Conservation (phyloP, 2,329 filamentous ascomycete genomes). For the Fusarium sp. region DNA sequence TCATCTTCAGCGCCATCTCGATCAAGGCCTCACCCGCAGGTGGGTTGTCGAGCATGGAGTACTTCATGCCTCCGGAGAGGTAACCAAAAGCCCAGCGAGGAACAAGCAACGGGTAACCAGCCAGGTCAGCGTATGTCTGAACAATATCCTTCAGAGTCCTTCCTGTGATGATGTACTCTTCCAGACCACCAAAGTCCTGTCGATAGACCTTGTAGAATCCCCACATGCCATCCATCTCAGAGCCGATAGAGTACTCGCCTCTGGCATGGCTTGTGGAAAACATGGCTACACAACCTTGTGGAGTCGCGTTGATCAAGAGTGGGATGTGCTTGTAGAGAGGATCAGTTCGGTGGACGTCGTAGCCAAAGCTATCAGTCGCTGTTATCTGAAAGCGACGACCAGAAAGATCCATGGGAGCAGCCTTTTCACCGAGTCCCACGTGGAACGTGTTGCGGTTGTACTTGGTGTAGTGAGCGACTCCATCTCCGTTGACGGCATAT, state of each 20-base stretch:
- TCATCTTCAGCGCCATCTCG: slow-evolving; percentile 69
- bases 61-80: slow-evolving; percentile 71
- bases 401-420: slow-evolving; percentile 77
- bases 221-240: slow-evolving; percentile 81
- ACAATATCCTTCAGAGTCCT: slow-evolving; percentile 74
- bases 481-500: slow-evolving; percentile 70
- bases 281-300: slow-evolving; percentile 71
- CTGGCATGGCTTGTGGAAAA: slow-evolving; percentile 75
- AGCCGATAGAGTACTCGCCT: slow-evolving; percentile 73
- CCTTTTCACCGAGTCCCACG: slow-evolving; percentile 77
- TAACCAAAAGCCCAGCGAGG: slow-evolving; percentile 80
- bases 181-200: slow-evolving; percentile 76
- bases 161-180: slow-evolving; percentile 76
- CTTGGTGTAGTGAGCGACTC: slow-evolving; percentile 72
- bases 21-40: slow-evolving; percentile 68
- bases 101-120: slow-evolving; percentile 74
- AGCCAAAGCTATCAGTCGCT: slow-evolving; percentile 78
- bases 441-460: slow-evolving; percentile 73
- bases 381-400: slow-evolving; percentile 73
- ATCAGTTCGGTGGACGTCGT: slow-evolving; percentile 76
- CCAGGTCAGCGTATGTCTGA: slow-evolving; percentile 71
- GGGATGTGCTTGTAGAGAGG: slow-evolving; percentile 82
- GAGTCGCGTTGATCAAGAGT: slow-evolving; percentile 74
- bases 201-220: slow-evolving; percentile 79
- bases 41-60: slow-evolving; percentile 61